Conservation (phyloP, 2,329 filamentous ascomycete genomes). For the Ophiosphaerella narmari region DNA sequence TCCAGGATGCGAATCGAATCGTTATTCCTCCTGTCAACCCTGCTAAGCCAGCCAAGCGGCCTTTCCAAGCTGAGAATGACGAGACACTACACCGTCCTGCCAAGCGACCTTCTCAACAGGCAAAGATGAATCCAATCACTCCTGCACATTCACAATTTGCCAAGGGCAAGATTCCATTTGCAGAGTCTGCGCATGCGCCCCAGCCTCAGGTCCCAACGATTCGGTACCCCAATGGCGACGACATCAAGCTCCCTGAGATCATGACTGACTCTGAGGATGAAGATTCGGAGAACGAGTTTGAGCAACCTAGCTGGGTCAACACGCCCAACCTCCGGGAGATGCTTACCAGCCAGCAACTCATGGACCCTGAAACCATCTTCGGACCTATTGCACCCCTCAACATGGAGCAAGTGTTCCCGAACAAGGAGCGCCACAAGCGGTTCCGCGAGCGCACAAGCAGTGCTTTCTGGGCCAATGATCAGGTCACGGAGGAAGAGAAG, state of each 20-base stretch:
- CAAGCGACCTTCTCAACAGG: constrained; percentile 46
- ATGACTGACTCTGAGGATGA: constrained; percentile 92
- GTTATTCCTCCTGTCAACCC: constrained; percentile 62
- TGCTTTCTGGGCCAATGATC: constrained; percentile 89
- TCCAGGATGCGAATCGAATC: constrained; percentile 64
- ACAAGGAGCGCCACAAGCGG: constrained; percentile 80
- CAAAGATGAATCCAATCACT: constrained; percentile 52
- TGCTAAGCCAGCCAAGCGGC: constrained; percentile 76
- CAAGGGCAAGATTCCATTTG: constrained; percentile 88
- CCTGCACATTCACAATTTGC: constrained; percentile 73
- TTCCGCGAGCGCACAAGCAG: constrained; percentile 91
- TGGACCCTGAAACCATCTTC: constrained; percentile 86
- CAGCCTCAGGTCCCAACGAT: constrained; percentile 64
- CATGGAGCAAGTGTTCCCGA: constrained; percentile 90
- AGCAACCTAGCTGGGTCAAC: constrained; percentile 82
- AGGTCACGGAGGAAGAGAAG: constrained; percentile 86
- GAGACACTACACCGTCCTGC: constrained; percentile 56
- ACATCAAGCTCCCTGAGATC: constrained; percentile 92
- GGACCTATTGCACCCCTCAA: constrained; percentile 85
- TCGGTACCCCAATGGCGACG: constrained; percentile 84
- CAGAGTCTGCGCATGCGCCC: constrained; percentile 60
- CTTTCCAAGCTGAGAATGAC: constrained; percentile 72
- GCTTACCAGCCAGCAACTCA: constrained; percentile 78
- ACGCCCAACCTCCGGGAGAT: constrained; percentile 78
- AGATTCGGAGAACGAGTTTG: constrained; percentile 68